Evolutionary conservation across 2,329 filamentous ascomycete genomes (phyloP), one percentile per base, ranked within the genome.

Genomic region (Aspergillus hiratsukae): DNA sequence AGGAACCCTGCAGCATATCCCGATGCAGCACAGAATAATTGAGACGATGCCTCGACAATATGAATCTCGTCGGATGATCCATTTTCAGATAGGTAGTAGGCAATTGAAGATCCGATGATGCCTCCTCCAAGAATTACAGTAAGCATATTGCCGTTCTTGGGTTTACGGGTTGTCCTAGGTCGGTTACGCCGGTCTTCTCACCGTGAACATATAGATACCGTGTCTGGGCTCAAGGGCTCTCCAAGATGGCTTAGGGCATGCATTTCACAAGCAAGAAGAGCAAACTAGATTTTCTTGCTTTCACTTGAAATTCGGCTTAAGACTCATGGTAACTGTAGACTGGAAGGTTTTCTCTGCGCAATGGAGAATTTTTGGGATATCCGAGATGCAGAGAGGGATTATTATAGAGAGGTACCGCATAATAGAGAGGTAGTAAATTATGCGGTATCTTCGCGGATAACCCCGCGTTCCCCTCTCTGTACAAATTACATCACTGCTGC

Each of bases 1-100:
- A 92, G 68, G 66, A 92, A 93, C 0, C 89, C 89, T 19, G 81
- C 90, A 0, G 88, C 87, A 61, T 83, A 86, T 1, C 89, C 88
- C 2, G 87, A 91, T 0, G 89, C 88, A 29, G 86, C 89, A 10
- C 83, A 81, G 71, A 92, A 90, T 31, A 92, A 79, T 59, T 83
- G 69, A 0, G 78, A 70, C 4, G 81, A 81, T 5, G 81, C 76
- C 64, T 87, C 85, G 41, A 87, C 60, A 23, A 87, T 72, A 59
- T 85, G 81, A 52, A 87, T 84, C 31, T 76, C 74, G 5, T 63
- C 55, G 29, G 61, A 49, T 29, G 62, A 50, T 28, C 62, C 56
- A 4, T 77, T 73, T 48, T 69, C 61, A 6, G 85, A 83, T 31
- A 92, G 81, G 69, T 89, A 90, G 72, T 87, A 90, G n/a, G 87